Base-by-base conservation (phyloP, 306 rosid genomes). In the Fragaria iinumae region DNA sequence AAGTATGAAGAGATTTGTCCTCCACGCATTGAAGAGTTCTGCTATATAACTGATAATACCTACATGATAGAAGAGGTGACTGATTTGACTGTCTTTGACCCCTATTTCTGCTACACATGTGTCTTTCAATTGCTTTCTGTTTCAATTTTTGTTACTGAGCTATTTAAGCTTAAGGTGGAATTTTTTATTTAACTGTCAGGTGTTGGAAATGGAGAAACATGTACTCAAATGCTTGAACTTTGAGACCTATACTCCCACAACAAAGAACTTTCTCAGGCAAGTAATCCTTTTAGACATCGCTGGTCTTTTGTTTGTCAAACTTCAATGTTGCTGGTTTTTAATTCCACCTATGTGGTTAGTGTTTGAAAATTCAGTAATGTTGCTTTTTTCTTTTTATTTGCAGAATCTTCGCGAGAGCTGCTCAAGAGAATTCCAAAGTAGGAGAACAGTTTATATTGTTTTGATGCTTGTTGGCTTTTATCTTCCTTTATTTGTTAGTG, bases 41-140 rank as follows among this genome's bases (percentile, higher is more conserved):
- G 90, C 77, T 87, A 77, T 72, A 75, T 87, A 57, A 84, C 90
- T 17, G 90, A 87, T 64, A 87, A 84, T 48, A 8, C 85, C 23
- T 87, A 77, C 75, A 77, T 75, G 53, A 63, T 13, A 70, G 74
- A 77, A 47, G 85, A 87, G 90, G 88, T 81, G 70, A 69, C 47
- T 7, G 49, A 27, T 65, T 72, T 49, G 67, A 79, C 4, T 71
- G 27, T 43, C 47, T 17, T 59, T 29, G 43, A n/a, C 27, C 60
- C 60, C 11, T 9, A 8, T 2, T 4, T 3, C 29, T 56, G 59
- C 59, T 56, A 9, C 9, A 57, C 4, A 9, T 11, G 36, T 27
- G 64, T 29, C n/a, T 27, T 60, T 62, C 23, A 64, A 32, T 4
- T 29, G 32, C 41, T 64, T 32, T 29, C n/a, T 32, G 34, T 63